These are phyloP conservation scores for Trametes elegans DNA, from an alignment of 768 basidiomycete genomes.

Conservation along the genomic window DNA sequence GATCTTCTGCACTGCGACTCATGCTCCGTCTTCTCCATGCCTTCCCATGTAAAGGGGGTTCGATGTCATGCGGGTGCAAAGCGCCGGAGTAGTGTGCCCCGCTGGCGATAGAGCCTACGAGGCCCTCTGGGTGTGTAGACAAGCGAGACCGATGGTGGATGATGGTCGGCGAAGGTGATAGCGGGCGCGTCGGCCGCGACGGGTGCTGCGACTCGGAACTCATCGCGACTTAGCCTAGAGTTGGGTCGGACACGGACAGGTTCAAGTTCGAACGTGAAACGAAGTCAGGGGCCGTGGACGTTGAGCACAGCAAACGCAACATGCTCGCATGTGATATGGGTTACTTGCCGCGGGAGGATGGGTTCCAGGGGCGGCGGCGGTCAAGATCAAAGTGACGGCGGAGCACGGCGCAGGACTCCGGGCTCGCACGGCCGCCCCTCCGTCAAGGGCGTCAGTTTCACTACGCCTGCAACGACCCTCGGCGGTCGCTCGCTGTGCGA, in stretches of 20 bases:
- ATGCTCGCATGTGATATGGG: background rate
- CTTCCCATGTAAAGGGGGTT: slow-evolving; percentile 4
- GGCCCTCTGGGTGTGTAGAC: slow-evolving; percentile 43
- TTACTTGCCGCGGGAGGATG: background rate
- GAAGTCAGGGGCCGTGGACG: too few relatives aligned
- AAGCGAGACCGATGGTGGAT: slow-evolving; percentile 11
- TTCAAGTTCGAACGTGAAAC: too few relatives aligned
- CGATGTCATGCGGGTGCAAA: slow-evolving; percentile 3
- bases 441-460: too few relatives aligned
- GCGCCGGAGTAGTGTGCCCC: slow-evolving; percentile 63
- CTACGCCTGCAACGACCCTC: too few relatives aligned
- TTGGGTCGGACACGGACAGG: too few relatives aligned
- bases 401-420: too few relatives aligned
- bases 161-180: slow-evolving; percentile 11
- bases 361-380: too few relatives aligned
- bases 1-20: slow-evolving; percentile 17
- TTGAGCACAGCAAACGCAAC: background rate
- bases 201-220: too few relatives aligned
- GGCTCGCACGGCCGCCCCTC: too few relatives aligned
- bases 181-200: background rate
- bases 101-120: slow-evolving; percentile 57
- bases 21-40: slow-evolving; percentile 2
- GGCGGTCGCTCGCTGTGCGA: too few relatives aligned
- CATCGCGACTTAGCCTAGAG: too few relatives aligned
- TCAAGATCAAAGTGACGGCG: too few relatives aligned